phyloP scores from a whole-genome alignment of 2,329 filamentous ascomycete genomes.

The Hypocreales sp. region DNA sequence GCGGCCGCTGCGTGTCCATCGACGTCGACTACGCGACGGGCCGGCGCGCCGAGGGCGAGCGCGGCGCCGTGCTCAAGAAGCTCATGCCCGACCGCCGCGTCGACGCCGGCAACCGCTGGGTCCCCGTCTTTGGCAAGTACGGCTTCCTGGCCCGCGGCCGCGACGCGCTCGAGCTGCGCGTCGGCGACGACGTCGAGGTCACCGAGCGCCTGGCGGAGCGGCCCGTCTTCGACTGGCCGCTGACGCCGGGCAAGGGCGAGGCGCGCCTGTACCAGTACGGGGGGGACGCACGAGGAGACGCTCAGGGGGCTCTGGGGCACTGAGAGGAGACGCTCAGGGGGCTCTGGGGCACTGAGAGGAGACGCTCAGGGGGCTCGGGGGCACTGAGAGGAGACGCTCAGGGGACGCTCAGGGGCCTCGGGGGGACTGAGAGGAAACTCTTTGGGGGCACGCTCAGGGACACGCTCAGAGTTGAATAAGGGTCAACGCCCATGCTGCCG shows the following conservation, averaged over 20 bases:
- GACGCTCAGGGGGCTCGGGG: no score
- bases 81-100: slow-evolving; percentile 56
- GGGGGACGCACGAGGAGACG: no score
- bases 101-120: slow-evolving; percentile 50
- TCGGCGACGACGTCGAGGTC: slow-evolving; percentile 42
- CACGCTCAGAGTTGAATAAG: no score
- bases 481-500: no score
- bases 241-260: slow-evolving; percentile 6
- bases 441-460: no score
- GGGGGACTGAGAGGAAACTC: no score
- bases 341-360: no score
- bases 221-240: slow-evolving; percentile 37
- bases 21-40: slow-evolving; percentile 60
- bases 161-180: slow-evolving; percentile 20
- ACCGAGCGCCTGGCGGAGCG: slow-evolving; percentile 31
- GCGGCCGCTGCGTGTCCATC: slow-evolving; percentile 50
- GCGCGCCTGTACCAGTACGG: slow-evolving; percentile 11
- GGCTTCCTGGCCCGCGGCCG: slow-evolving; percentile 34
- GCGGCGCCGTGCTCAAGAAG: slow-evolving; percentile 50
- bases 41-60: slow-evolving; percentile 35
- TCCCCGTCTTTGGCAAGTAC: slow-evolving; percentile 60
- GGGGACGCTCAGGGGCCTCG: no score
- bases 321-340: no score
- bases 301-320: no score
- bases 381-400: no score